Evolutionary conservation across 768 basidiomycete species (phyloP).

Genomic region (Dentipellis sp.): DNA sequence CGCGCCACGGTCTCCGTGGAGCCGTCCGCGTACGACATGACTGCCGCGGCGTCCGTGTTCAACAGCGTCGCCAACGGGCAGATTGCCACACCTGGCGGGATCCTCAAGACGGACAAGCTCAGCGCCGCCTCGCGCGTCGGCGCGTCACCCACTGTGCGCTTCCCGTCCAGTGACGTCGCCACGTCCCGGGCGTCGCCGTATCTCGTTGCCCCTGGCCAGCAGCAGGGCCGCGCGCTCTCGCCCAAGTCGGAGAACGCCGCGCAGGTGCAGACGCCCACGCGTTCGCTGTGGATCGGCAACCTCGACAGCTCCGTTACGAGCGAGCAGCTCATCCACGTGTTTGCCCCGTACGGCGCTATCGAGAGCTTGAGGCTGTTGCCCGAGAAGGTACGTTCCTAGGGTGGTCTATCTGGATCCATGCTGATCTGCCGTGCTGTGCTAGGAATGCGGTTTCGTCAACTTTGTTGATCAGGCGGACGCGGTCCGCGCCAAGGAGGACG

Average conservation of each 20-base stretch:
- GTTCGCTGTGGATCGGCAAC: conserved; percentile 98
- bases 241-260: conserved; percentile 72
- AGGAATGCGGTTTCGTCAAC: conserved; percentile 99
- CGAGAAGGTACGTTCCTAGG: conserved; percentile 66
- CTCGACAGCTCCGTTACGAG: conserved; percentile 90
- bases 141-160: conserved; percentile 13
- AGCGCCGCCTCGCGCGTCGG: conserved; percentile 1
- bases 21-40: conserved; percentile 39
- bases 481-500: conserved; percentile 96
- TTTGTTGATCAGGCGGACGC: conserved; percentile 94
- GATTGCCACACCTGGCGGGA: conserved; percentile 9
- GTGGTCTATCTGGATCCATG: too few relatives aligned
- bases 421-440: background rate
- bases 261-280: conserved; percentile 87
- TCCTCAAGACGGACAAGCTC: conserved; percentile 27
- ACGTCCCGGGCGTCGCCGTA: conserved; percentile 47
- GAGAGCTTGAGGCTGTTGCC: conserved; percentile 91
- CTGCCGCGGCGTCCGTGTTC: conserved; percentile 43
- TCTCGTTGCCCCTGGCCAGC: conserved; percentile 53
- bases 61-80: conserved; percentile 28
- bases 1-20: conserved; percentile 37
- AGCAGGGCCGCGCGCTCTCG: conserved; percentile 71
- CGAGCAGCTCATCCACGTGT: conserved; percentile 91
- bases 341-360: conserved; percentile 94
- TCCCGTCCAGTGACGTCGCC: conserved; percentile 13